Base-by-base conservation (phyloP, 176 grass and related monocot genomes). In the Zea luxurians region DNA sequence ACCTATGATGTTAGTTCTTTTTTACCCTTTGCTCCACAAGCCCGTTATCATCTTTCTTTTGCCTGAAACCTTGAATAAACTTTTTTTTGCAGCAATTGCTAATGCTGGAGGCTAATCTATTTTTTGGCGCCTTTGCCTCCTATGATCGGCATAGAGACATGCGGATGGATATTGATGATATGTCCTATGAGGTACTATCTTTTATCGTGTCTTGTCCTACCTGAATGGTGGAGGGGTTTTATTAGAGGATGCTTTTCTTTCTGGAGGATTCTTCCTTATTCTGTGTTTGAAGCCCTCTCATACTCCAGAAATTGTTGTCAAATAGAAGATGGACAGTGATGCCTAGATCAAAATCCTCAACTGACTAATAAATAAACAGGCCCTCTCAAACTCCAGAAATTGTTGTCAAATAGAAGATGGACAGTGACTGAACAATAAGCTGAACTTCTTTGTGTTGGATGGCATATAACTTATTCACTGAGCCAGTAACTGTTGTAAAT, bases 101-200 rank as follows among this genome's bases (percentile, higher is more conserved):
- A 61, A 61, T 85, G 47, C 69, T 87, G 64, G 88, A 93, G 48
- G 87, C 90, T 41, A 85, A 85, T 80, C 21, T 93, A 16, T 81
- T 91, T 13, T 64, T 87, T n/a, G 40, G 82, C 48, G 75, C 81
- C 43, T 65, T 93, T 4, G 60, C 59, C n/a, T 89, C 84, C 70
- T 50, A 69, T 68, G 94, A 97, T 83, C 72, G 53, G 82, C 83
- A 93, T 53, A 88, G 91, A 37, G 91, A 88, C 38, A 88, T 93
- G 94, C 80, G 86, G 49, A 97, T 93, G 94, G 86, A 91, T 81
- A 93, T 93, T 36, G 91, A 97, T 79, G 89, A 89, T 75, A 93
- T 93, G 94, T 91, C 94, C 63, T 97, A 97, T 70, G 93, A 93
- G 93, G 93, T 91, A 91, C 36, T 62, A 61, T 71, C 68, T 75